Evolutionary conservation across 2,329 filamentous ascomycete genomes (phyloP), one percentile per base, ranked within the genome.

Genomic region (Macrophomina pseudophaseolina): DNA sequence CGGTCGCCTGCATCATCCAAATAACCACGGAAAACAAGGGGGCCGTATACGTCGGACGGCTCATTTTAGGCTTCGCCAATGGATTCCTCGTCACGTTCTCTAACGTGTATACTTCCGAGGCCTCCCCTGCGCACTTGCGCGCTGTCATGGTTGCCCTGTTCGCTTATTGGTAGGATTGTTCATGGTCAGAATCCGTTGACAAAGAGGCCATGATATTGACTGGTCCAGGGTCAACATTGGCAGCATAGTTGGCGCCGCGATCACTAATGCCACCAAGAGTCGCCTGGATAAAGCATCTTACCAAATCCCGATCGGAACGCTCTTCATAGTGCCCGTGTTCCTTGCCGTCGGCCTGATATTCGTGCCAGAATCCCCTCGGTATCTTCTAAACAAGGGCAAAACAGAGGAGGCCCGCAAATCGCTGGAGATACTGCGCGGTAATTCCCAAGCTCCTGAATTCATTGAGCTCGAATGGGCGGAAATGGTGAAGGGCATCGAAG

Each of bases 321-420:
- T 87, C 42, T 83, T 82, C 81, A 74, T 85, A 58, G 80, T 86
- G 4, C 84, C 84, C 0, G 74, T 77, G 4, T 67, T 85, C n/a
- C 74, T 86, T 54, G 73, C 79, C 1, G 71, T 80, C 0, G 82
- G 68, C 0, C 68, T 76, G 0, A 8, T 49, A 11, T 62, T 80
- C 56, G 68, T 78, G 5, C 75, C 72, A 11, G 79, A 81, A 63
- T 78, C 74, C 7, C 78, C 80, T 0, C 71, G 78, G 40, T 81
- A 86, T 85, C 78, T 88, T 8, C 82, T 87, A 35, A 80, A 81
- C 54, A 82, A 86, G 38, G 84, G 86, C 53, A 82, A 84, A 14
- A 77, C 81, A 7, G 86, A 87, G 35, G 83, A 89, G 70, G 87
- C 86, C 0, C 67, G 66, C 28, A 30, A 64, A 4, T 78, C 73